Percentiles rank a stretch among this genome's conserved stretches.
phyloP scores from a whole-genome alignment of 2,329 filamentous ascomycete species.

The Ascochyta clinopodiicola region DNA sequence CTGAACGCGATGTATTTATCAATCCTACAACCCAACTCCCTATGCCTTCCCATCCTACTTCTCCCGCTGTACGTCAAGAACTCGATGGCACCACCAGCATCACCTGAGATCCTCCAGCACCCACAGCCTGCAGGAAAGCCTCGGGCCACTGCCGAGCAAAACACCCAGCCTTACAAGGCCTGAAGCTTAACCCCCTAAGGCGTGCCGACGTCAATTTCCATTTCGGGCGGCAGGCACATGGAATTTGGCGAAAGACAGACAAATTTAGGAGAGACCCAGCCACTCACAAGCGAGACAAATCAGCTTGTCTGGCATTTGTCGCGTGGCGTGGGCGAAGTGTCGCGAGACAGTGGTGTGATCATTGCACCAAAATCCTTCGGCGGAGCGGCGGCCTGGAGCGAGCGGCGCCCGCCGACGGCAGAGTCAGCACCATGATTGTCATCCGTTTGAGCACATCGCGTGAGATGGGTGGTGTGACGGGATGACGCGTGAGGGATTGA shows the following conservation, averaged over 20 bases:
- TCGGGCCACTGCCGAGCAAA: neutral
- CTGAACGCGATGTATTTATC: conserved; percentile 8
- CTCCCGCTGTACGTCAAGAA: conserved; percentile 1
- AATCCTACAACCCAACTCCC: neutral
- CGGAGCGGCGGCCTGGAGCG: neutral
- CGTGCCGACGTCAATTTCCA: conserved; percentile 1
- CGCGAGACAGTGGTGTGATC: conserved; percentile 37
- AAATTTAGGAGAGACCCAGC: neutral
- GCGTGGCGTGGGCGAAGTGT: conserved; percentile 15
- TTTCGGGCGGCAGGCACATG: neutral
- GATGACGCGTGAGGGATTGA: neutral
- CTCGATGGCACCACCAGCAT: conserved; percentile 22
- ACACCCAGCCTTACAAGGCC: conserved; percentile 12
- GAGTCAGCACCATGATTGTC: conserved; percentile 3
- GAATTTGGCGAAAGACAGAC: neutral
- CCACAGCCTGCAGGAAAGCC: neutral
- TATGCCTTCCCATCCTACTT: neutral
- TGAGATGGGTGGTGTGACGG: conserved; percentile 15
- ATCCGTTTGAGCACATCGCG: conserved; percentile 5
- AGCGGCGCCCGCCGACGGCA: conserved; percentile 31
- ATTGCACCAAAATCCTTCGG: conserved; percentile 12
- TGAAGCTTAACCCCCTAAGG: neutral
- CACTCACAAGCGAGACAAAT: neutral
- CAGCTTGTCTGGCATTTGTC: neutral
- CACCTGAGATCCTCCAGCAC: conserved; percentile 21